These are phyloP conservation scores for Firmiana major DNA, from an alignment of 345 rosid species.

Conservation along the genomic window DNA sequence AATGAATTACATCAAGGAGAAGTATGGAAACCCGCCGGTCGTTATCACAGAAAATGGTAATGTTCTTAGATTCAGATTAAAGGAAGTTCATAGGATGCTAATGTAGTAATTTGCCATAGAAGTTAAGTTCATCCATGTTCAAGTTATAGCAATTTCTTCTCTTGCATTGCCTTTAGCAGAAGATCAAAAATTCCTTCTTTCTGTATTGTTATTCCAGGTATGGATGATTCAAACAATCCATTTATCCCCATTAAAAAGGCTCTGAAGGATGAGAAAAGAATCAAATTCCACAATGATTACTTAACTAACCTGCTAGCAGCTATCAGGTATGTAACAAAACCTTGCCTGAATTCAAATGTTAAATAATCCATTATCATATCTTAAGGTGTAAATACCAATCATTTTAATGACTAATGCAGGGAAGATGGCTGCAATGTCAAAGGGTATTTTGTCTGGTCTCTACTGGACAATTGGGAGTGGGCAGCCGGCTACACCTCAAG, in stretches of 20 bases:
- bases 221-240: conserved; percentile 70
- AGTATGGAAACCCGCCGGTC: conserved; percentile 58
- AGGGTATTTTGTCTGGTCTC: conserved; percentile 91
- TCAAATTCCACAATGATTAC: conserved; percentile 77
- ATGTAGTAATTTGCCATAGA: background rate
- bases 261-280: conserved; percentile 72
- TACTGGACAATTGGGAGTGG: conserved; percentile 98
- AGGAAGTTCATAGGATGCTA: background rate
- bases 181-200: background rate
- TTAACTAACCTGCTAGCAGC: conserved; percentile 73
- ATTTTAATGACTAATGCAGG: conserved; percentile 33
- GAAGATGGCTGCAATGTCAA: conserved; percentile 96
- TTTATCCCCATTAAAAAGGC: conserved; percentile 50
- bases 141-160: background rate
- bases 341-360: no score
- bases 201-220: conserved; percentile 46
- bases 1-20: conserved; percentile 65
- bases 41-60: conserved; percentile 68
- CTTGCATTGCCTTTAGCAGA: background rate
- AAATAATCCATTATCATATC: background rate
- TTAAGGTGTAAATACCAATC: background rate
- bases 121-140: background rate
- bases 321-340: conserved; percentile 43
- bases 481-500: conserved; percentile 82
- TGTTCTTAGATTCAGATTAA: background rate